Evolutionary conservation across 345 rosid species (phyloP), one percentile per base, ranked within the genome.

Genomic region (Tarenaya hassleriana): DNA sequence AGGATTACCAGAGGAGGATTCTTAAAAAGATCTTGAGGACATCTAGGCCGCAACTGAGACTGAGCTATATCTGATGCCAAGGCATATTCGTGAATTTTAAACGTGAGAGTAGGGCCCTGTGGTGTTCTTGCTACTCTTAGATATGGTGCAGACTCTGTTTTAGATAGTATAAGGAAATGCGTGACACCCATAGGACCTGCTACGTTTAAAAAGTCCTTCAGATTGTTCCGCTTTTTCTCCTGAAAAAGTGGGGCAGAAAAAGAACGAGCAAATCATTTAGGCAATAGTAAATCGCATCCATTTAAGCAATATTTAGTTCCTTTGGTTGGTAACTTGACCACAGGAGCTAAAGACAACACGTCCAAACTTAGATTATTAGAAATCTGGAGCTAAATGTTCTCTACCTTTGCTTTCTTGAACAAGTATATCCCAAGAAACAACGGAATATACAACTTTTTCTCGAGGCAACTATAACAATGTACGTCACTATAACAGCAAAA

Each of bases 171-270:
- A 60, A 92, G 95, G 55, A 92, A 88, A 73, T 85, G 96, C 0
- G 97, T 78, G 15, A 92, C 95, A 67, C 95, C 97, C 98, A 92
- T 88, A 16, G 96, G 97, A 27, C 97, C 95, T 8, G 95, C 88
- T 58, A 92, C 90, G 64, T 88, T 88, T 74, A 88, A 64, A 61
- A 82, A 88, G 64, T 87, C 97, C 47, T 66, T 85, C 41, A 92
- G 77, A 70, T 58, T 85, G 69, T 85, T 83, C 63, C 95, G 67
- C 58, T 74, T 92, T 77, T 85, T 88, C 78, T 88, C 98, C 96
- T 92, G 88, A 60, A 60, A 55, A 43, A 37, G 41, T 52, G 16
- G 29, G 39, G 8, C n/a, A 1, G 39, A 47, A 15, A 24, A 53
- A 44, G 32, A 19, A 41, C 13, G 11, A 44, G 37, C 21, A 16